Evolutionary conservation across 208 protist genomes (phyloP).

Genomic region (Herpetomonas samuelpessoai): DNA sequence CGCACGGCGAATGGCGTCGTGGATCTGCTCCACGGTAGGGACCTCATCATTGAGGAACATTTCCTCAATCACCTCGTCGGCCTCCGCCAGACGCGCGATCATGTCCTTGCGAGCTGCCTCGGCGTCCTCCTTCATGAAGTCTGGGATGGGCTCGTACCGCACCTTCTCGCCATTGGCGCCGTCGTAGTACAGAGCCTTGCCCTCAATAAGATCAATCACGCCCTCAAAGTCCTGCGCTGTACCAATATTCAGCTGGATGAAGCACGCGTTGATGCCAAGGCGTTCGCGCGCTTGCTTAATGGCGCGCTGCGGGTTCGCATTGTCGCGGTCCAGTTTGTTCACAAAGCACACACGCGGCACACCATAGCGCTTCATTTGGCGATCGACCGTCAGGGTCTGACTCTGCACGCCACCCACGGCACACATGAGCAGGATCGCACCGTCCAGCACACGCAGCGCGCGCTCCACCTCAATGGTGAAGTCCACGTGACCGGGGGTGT

Average conservation of each 20-base stretch:
- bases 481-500: conserved; percentile 99
- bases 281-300: conserved; percentile 86
- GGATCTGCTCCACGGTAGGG: conserved; percentile 87
- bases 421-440: conserved; percentile 97
- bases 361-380: conserved; percentile 98
- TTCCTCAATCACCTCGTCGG: conserved; percentile 94
- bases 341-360: conserved; percentile 98
- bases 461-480: conserved; percentile 99
- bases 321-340: conserved; percentile 98
- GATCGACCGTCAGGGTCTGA: conserved; percentile 99
- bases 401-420: conserved; percentile 96
- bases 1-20: conserved; percentile 91
- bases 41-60: conserved; percentile 93
- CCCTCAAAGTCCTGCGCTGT: conserved; percentile 95
- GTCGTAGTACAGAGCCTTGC: conserved; percentile 92
- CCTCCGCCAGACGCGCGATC: conserved; percentile 93
- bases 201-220: conserved; percentile 95
- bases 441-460: conserved; percentile 98
- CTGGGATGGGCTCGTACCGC: conserved; percentile 76
- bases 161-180: conserved; percentile 91
- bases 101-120: conserved; percentile 84
- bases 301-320: conserved; percentile 87
- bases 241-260: conserved; percentile 98
- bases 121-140: conserved; percentile 77
- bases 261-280: conserved; percentile 94